Conservation (phyloP, 306 rosid genomes). For the Gastrolobium bilobum region DNA sequence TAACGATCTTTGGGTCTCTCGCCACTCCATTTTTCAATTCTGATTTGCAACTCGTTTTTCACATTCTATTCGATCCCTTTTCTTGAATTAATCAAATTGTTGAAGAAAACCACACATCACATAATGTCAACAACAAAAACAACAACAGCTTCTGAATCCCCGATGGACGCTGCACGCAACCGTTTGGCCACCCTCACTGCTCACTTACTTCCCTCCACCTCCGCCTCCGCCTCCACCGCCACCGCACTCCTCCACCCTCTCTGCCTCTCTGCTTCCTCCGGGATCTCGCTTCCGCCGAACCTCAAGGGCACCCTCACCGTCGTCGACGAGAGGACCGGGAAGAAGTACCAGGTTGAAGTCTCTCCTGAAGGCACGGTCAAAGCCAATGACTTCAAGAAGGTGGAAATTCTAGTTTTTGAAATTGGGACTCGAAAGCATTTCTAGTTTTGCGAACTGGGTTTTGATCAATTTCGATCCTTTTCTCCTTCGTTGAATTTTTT, state of each 20-base stretch:
- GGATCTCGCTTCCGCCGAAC: conserved; percentile 54
- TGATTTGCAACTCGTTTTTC: too few species aligned
- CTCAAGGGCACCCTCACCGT: conserved; percentile 69
- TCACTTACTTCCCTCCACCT: conserved; percentile 61
- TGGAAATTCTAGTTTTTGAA: not conserved
- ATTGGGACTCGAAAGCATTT: not conserved
- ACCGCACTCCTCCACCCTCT: conserved; percentile 54
- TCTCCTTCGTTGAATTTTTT: conserved; percentile 12
- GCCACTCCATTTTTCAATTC: too few species aligned
- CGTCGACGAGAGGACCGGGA: conserved; percentile 81
- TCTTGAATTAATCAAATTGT: too few species aligned
- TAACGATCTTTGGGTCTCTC: too few species aligned
- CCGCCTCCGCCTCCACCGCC: conserved; percentile 48
- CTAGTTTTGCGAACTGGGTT: not conserved
- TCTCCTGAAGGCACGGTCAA: conserved; percentile 79
- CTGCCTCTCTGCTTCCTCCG: conserved; percentile 57
- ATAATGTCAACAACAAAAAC: conserved; percentile 54
- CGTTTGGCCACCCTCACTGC: conserved; percentile 81
- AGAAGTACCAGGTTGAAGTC: conserved; percentile 65
- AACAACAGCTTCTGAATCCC: conserved; percentile 41
- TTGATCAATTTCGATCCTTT: conserved; percentile 30
- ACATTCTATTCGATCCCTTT: too few species aligned
- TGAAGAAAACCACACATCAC: not conserved
- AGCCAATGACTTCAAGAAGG: conserved; percentile 86
- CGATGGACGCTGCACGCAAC: conserved; percentile 58